These are phyloP conservation scores for Sphagnum tenellum DNA, from an alignment of 225 moss, liverwort and hornwort species.

Conservation along the genomic window DNA sequence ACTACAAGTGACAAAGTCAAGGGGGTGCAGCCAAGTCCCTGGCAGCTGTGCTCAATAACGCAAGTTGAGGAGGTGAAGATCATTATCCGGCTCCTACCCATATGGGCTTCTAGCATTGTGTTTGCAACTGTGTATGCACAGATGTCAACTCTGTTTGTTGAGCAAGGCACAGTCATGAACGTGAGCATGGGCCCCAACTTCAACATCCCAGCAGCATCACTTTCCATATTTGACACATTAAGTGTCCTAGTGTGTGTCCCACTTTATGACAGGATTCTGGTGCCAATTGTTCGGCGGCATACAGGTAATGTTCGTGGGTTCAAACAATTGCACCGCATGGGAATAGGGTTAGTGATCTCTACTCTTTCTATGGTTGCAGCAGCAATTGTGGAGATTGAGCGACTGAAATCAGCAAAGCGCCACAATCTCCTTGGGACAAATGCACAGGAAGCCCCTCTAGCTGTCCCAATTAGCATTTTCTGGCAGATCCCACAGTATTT, in stretches of 20 bases:
- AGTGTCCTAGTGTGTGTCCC: constrained; percentile 73
- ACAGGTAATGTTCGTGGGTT: constrained; percentile 67
- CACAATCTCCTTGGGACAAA: constrained; percentile 21
- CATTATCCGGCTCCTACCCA: constrained; percentile 56
- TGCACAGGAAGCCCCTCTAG: constrained; percentile 7
- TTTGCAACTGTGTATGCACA: constrained; percentile 75
- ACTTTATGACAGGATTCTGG: constrained; percentile 61
- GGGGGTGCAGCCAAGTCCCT: constrained; percentile 19
- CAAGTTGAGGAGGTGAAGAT: constrained; percentile 87
- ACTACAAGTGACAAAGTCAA: constrained; percentile 24
- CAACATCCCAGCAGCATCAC: constrained; percentile 52
- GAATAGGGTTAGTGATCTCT: constrained; percentile 69
- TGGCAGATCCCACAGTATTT: constrained; percentile 89
- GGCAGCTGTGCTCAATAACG: constrained; percentile 64
- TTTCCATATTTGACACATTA: constrained; percentile 71
- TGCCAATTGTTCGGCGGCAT: constrained; percentile 49
- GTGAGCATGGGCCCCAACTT: constrained; percentile 35
- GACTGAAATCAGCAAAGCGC: constrained; percentile 38
- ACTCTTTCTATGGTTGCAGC: constrained; percentile 72
- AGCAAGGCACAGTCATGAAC: constrained; percentile 65
- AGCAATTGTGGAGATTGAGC: constrained; percentile 62
- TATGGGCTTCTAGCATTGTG: constrained; percentile 60
- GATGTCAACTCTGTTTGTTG: constrained; percentile 79
- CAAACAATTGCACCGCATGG: constrained; percentile 83
- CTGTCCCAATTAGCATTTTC: constrained; percentile 54